phyloP scores from a whole-genome alignment of 2,329 filamentous ascomycete species.

The Neospermospora avenae region DNA sequence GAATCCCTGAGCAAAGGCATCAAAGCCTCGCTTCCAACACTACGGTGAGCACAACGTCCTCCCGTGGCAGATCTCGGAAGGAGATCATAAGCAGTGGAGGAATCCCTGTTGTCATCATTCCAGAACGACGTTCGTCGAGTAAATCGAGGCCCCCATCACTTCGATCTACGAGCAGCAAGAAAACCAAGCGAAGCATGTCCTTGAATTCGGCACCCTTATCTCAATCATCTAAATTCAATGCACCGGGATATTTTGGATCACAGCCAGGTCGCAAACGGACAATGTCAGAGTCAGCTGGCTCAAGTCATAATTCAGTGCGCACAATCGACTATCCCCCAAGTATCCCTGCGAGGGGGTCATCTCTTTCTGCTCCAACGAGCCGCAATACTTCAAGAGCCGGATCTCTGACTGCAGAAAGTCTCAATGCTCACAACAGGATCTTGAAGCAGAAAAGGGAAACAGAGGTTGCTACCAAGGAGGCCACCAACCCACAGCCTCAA shows the following conservation, averaged over 20 bases:
- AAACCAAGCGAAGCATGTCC: constrained; percentile 52
- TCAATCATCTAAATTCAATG: constrained; percentile 42
- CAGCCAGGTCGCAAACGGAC: constrained; percentile 30
- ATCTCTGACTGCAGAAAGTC: constrained; percentile 56
- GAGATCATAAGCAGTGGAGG: constrained; percentile 57
- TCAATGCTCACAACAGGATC: constrained; percentile 50
- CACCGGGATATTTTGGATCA: constrained; percentile 44
- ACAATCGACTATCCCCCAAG: constrained; percentile 59
- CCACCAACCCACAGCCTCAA: background rate
- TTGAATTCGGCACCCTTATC: constrained; percentile 46
- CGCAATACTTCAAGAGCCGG: constrained; percentile 52
- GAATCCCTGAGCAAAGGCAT: constrained; percentile 27
- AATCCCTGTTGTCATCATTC: constrained; percentile 61
- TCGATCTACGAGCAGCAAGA: constrained; percentile 58
- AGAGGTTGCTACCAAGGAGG: constrained; percentile 4
- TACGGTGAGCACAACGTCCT: constrained; percentile 46
- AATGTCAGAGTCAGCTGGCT: constrained; percentile 33
- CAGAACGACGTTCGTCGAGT: constrained; percentile 50
- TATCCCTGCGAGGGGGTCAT: constrained; percentile 56
- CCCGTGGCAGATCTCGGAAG: constrained; percentile 53
- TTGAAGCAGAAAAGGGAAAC: constrained; percentile 23
- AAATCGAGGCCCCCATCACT: constrained; percentile 53
- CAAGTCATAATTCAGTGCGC: constrained; percentile 35
- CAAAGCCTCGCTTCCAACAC: constrained; percentile 47
- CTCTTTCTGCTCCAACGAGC: constrained; percentile 60